phyloP scores from a whole-genome alignment of 352 stramenopile genomes.

The Pythium phragmiticola region DNA sequence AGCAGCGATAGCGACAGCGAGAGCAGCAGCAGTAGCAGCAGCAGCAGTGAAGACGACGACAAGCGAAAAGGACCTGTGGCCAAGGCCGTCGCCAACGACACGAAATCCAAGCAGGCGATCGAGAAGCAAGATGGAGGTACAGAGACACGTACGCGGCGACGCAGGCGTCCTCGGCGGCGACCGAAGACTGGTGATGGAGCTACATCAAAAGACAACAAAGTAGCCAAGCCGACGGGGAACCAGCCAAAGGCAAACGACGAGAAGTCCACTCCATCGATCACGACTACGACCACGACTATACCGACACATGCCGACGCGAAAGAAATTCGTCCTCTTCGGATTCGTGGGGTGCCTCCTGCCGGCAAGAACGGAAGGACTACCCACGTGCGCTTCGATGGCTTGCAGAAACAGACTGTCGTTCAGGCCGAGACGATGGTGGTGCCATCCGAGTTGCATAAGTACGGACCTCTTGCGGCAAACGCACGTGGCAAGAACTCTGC shows the following conservation, averaged over 20 bases:
- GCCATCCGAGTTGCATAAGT: conserved; percentile 49
- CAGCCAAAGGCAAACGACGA: not conserved
- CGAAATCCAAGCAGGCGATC: not conserved
- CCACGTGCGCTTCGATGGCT: conserved; percentile 30
- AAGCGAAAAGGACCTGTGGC: conserved; percentile 1
- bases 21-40: conserved; percentile 1
- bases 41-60: conserved; percentile 13
- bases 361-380: conserved; percentile 1
- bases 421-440: not conserved
- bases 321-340: conserved; percentile 29
- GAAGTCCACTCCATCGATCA: not conserved
- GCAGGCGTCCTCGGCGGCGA: conserved; percentile 23
- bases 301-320: not conserved
- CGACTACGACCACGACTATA: not conserved
- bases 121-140: not conserved
- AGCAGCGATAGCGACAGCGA: not conserved
- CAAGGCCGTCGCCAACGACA: conserved; percentile 5
- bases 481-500: not conserved
- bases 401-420: conserved; percentile 1
- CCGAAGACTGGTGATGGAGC: conserved; percentile 15
- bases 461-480: conserved; percentile 40
- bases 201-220: not conserved
- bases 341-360: conserved; percentile 20
- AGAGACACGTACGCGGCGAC: conserved; percentile 18
- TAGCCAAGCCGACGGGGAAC: not conserved